Evolutionary conservation across 2,329 filamentous ascomycete genomes (phyloP), one percentile per base, ranked within the genome.

Genomic region (Raffaelea deltoideospora): DNA sequence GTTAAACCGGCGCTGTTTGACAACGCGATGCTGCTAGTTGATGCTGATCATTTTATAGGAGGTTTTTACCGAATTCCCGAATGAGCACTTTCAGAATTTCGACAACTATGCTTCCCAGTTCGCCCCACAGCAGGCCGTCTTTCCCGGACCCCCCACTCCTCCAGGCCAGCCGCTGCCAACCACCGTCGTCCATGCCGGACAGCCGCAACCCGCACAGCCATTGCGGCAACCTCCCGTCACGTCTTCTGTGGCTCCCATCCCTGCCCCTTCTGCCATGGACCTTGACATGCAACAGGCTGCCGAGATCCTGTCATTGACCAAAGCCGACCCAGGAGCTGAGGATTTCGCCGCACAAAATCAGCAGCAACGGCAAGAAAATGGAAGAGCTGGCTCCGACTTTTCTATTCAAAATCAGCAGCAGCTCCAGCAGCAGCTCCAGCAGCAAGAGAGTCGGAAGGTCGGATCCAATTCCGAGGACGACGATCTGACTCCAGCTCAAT

Each of bases 391-490:
- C n/a, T n/a, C n/a, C n/a, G n/a, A n/a, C n/a, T n/a, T n/a, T n/a
- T n/a, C n/a, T n/a, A n/a, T n/a, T n/a, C n/a, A n/a, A n/a, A n/a
- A n/a, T n/a, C n/a, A n/a, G n/a, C n/a, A n/a, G n/a, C n/a, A n/a
- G n/a, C n/a, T n/a, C n/a, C n/a, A 10, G 35, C 43, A 47, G 48
- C 6, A 15, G 9, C 49, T 33, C 44, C 41, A 42, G 18, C 40
- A 43, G 21, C 38, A 46, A 23, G 49, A 48, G 37, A 36, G 34
- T n/a, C 51, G 50, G 23, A 53, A 47, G 31, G 52, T 50, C 22
- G 65, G 60, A 15, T 65, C 63, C 15, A 70, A 70, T 48, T 72
- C 71, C 27, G 69, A 72, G 10, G 70, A 69, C 21, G 55, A 65
- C 14, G 69, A 64, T 35, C 38, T 72, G 49, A 73, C 67, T 18